Evolutionary conservation across 1,284 basidiomycete genomes (phyloP), one percentile per base, ranked within the genome.

Genomic region (Stygiomarasmius scandens): DNA sequence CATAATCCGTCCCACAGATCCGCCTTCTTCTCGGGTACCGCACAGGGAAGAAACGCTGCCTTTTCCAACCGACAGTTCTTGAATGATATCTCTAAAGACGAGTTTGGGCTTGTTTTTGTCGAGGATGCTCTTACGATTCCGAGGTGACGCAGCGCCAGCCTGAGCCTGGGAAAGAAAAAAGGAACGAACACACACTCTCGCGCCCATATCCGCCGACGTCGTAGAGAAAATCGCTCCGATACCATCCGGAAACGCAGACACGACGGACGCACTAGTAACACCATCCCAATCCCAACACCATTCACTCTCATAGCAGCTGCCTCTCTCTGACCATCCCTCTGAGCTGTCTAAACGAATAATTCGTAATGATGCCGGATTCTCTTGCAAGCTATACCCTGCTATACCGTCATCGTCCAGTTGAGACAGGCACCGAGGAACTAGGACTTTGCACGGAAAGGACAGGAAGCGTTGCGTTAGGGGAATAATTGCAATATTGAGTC

Each of bases 391-490:
- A n/a, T n/a, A n/a, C n/a, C n/a, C n/a, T 9, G 85, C 86, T 54
- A 83, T 75, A 2, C 71, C 72, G 59, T 87, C 86, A 62, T 86
- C 84, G 57, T 92, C 74, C 91, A 94, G 71, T 95, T 96, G 43
- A 95, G 76, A 20, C 81, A 76, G 1, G 90, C 81, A 23, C 79
- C 85, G 2, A 83, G 82, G 67, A 96, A 95, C 92, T 92, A 95
- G 23, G n/a, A n/a, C n/a, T n/a, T n/a, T n/a, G n/a, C n/a, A n/a
- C n/a, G n/a, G n/a, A n/a, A n/a, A n/a, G n/a, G n/a, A n/a, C n/a
- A n/a, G n/a, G n/a, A n/a, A n/a, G n/a, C n/a, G n/a, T n/a, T n/a
- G n/a, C n/a, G n/a, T n/a, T n/a, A n/a, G n/a, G n/a, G n/a, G n/a
- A n/a, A n/a, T n/a, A n/a, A n/a, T n/a, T n/a, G n/a, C n/a, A n/a